phyloP scores from a whole-genome alignment of 208 protist species.

The Leishmania turanica region DNA sequence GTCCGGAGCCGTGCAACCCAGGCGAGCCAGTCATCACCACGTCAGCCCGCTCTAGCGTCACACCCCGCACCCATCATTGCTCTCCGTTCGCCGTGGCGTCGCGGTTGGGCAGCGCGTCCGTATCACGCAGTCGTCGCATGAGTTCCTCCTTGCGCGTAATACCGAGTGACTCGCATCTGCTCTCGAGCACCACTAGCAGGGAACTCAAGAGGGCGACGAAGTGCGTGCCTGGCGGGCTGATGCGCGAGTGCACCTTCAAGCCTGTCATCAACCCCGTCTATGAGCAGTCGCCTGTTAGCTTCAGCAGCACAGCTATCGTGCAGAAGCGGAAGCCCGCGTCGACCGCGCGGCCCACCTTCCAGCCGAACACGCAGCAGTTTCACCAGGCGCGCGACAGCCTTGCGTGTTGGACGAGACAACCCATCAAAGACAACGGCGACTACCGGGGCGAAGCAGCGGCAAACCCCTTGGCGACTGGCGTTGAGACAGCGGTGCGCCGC shows the following conservation, averaged over 20 bases:
- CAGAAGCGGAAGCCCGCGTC: neutral
- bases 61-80: conserved; percentile 2
- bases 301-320: neutral
- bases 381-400: conserved; percentile 27
- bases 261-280: conserved; percentile 43
- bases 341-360: neutral
- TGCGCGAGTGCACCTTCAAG: conserved; percentile 60
- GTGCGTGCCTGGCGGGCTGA: conserved; percentile 40
- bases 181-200: conserved; percentile 25
- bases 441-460: neutral
- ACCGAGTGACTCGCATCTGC: conserved; percentile 31
- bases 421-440: conserved; percentile 4
- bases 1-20: conserved; percentile 20
- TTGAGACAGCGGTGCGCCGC: conserved; percentile 58
- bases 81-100: conserved; percentile 8
- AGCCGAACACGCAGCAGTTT: conserved; percentile 19
- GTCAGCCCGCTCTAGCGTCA: neutral
- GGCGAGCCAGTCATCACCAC: neutral
- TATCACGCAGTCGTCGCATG: neutral
- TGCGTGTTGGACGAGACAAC: conserved; percentile 22
- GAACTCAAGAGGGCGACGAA: conserved; percentile 30
- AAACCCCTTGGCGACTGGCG: conserved; percentile 19
- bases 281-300: neutral
- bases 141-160: conserved; percentile 12
- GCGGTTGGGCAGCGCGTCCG: neutral